Conservation (phyloP, 1,284 basidiomycete species). For the Salmacisia buchloeana region DNA sequence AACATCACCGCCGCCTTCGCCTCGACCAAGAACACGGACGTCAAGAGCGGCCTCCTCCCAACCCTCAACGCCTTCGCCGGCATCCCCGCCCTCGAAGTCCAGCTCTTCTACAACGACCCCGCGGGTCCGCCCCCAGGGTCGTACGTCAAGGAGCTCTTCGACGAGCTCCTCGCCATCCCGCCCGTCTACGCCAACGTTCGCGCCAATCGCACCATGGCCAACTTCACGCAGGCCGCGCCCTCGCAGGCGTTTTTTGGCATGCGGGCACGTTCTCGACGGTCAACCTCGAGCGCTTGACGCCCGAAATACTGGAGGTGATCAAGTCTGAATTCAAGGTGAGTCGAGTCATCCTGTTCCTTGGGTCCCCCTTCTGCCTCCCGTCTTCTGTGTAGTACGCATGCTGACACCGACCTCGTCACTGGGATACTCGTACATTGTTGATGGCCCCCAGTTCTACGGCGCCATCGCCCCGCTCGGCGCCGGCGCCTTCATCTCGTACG, state of each 20-base stretch:
- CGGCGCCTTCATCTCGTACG: conserved; percentile 5
- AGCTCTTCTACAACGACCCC: not conserved
- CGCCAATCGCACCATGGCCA: not conserved
- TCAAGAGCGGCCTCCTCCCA: conserved; percentile 8
- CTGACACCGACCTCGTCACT: not conserved
- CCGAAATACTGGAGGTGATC: not conserved
- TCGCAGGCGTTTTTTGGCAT: not conserved
- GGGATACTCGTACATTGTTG: too few species aligned
- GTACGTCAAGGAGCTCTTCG: not conserved
- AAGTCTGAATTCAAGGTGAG: conserved; percentile 5
- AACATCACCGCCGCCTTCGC: conserved; percentile 9
- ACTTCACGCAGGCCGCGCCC: not conserved
- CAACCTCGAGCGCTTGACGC: not conserved
- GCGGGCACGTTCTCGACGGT: not conserved
- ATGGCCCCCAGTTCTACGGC: not conserved
- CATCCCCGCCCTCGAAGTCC: not conserved
- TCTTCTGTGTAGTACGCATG: not conserved
- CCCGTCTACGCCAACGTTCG: not conserved
- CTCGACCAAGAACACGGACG: conserved; percentile 8
- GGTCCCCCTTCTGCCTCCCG: not conserved
- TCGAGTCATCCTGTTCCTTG: not conserved
- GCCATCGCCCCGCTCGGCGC: not conserved
- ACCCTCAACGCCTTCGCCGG: conserved; percentile 11
- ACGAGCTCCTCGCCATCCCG: not conserved
- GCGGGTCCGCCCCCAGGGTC: not conserved